Percentiles rank a stretch among this genome's conserved stretches.
These are phyloP conservation scores for Exophiala lecanii-corni DNA, from an alignment of 2,329 filamentous ascomycete genomes.

Conservation along the genomic window DNA sequence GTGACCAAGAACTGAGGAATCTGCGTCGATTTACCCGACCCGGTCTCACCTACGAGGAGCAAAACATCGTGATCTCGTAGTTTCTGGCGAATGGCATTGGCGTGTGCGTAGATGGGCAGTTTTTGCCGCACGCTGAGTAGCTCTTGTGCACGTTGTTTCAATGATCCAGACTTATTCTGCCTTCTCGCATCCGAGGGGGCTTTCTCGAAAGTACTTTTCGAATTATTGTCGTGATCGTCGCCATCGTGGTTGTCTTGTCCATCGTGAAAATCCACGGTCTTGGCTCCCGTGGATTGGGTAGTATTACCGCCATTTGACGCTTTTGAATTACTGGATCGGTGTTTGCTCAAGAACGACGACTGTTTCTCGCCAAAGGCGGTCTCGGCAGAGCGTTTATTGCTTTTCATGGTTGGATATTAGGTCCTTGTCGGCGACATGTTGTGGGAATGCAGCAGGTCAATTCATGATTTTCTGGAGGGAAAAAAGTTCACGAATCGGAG, in stretches of 20 bases:
- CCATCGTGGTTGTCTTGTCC: background rate
- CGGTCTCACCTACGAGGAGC: slow-evolving; percentile 86
- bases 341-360: background rate
- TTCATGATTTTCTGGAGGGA: too few species aligned
- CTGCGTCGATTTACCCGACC: slow-evolving; percentile 95
- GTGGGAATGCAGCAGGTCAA: too few species aligned
- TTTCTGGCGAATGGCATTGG: slow-evolving; percentile 61
- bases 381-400: slow-evolving; percentile 6
- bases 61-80: slow-evolving; percentile 68
- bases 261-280: slow-evolving; percentile 2
- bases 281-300: background rate
- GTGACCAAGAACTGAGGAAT: slow-evolving; percentile 81
- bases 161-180: background rate
- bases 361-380: slow-evolving; percentile 1
- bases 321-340: background rate
- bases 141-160: slow-evolving; percentile 44
- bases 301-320: background rate
- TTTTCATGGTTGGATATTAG: slow-evolving; percentile 1
- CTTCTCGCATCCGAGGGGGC: background rate
- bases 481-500: too few species aligned
- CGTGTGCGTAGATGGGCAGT: slow-evolving; percentile 76
- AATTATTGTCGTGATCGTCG: background rate
- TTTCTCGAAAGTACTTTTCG: background rate
- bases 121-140: slow-evolving; percentile 55
- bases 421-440: too few species aligned